Percentiles rank a stretch among this genome's conserved stretches.
These are phyloP conservation scores for Luffa aegyptiaca DNA, from an alignment of 306 rosid species.

Conservation along the genomic window DNA sequence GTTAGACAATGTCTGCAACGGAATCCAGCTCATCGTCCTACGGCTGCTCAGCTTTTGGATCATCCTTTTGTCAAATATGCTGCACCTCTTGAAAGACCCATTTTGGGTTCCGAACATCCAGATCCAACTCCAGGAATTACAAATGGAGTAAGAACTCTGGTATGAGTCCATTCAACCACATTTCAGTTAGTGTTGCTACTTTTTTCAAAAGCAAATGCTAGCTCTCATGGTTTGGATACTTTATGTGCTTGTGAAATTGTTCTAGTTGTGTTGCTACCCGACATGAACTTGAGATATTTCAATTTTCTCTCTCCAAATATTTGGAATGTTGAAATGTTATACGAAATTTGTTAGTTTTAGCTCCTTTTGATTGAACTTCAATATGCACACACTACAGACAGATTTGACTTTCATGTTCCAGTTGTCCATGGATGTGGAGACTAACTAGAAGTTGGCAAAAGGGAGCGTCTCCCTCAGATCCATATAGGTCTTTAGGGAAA, in stretches of 20 bases:
- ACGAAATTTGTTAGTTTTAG: neutral
- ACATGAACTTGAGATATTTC: neutral
- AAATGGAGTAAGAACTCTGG: slow-evolving; percentile 48
- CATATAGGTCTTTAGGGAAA: neutral
- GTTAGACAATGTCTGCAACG: slow-evolving; percentile 70
- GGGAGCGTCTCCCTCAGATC: neutral
- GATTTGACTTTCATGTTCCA: neutral
- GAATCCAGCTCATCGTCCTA: slow-evolving; percentile 51
- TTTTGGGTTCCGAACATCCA: slow-evolving; percentile 25
- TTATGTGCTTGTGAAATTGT: neutral
- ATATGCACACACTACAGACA: neutral
- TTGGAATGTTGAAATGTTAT: neutral
- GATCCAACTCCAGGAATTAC: slow-evolving; percentile 29
- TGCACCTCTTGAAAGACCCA: slow-evolving; percentile 44
- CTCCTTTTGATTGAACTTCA: neutral
- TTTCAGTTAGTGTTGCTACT: slow-evolving; percentile 1
- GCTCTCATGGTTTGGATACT: neutral
- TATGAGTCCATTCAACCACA: slow-evolving; percentile 12
- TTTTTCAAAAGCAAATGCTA: neutral
- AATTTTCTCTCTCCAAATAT: neutral
- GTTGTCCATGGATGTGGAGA: neutral
- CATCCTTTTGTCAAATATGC: slow-evolving; percentile 68
- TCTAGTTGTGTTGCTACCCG: neutral
- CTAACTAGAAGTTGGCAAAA: neutral
- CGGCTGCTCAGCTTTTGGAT: slow-evolving; percentile 36